phyloP scores from a whole-genome alignment of 331 rosid genomes.

The Cydonia oblonga region DNA sequence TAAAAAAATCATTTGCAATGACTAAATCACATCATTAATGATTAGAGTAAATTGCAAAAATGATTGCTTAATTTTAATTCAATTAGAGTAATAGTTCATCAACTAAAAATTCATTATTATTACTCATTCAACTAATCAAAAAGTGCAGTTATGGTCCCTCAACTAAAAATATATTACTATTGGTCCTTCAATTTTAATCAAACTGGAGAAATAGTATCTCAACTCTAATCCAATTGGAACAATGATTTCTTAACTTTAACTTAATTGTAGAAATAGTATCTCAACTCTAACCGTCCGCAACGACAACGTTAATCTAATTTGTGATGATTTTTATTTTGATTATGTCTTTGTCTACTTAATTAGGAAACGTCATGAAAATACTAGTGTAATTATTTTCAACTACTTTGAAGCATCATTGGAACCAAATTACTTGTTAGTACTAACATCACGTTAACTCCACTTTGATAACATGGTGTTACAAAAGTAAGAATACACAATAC shows the following conservation, averaged over 20 bases:
- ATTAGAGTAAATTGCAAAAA: no score
- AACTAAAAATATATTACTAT: no score
- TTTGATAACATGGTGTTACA: not conserved
- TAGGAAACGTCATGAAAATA: not conserved
- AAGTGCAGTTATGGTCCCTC: accelerated
- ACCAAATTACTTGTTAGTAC: not conserved
- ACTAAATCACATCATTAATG: no score
- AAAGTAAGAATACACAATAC: not conserved
- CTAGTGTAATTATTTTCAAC: not conserved
- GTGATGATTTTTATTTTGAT: not conserved
- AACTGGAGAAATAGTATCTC: no score
- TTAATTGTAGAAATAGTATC: no score
- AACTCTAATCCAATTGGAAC: no score
- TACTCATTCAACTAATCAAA: accelerated
- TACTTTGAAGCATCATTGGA: not conserved
- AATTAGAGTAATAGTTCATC: accelerated
- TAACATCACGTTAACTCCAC: not conserved
- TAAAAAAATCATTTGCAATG: no score
- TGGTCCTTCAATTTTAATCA: no score
- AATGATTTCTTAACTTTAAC: no score
- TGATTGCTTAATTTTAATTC: no score
- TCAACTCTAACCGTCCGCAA: not conserved
- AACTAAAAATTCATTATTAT: no score
- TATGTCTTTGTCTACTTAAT: not conserved
- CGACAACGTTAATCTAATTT: not conserved